These are phyloP conservation scores for Gossypium lobatum DNA, from an alignment of 441 rosid genomes.

Conservation along the genomic window DNA sequence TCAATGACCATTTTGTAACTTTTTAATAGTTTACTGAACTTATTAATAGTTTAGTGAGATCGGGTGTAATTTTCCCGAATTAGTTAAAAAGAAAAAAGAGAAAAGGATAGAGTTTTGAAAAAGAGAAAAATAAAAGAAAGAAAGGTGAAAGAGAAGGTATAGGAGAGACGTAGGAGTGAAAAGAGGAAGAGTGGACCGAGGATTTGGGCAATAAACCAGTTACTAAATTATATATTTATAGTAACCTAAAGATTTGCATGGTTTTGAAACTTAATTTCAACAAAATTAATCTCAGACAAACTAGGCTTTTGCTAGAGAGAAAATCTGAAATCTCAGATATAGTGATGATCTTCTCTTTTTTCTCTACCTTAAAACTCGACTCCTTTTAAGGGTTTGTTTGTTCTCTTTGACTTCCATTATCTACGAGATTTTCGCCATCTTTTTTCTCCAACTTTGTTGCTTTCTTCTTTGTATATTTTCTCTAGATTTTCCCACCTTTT, in stretches of 20 bases:
- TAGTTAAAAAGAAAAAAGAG: too few species aligned
- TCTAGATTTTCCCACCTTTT: slow-evolving; percentile 20
- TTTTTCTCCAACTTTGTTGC: slow-evolving; percentile 7
- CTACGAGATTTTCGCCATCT: slow-evolving; percentile 31
- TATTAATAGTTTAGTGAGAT: too few species aligned
- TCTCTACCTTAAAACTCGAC: slow-evolving; percentile 26
- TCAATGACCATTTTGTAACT: too few species aligned
- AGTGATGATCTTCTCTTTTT: not conserved
- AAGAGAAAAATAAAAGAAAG: not conserved
- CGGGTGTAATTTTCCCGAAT: too few species aligned
- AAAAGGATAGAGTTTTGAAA: not conserved
- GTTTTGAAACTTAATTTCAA: slow-evolving; percentile 23
- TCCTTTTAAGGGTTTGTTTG: slow-evolving; percentile 26
- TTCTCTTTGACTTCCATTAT: slow-evolving; percentile 17
- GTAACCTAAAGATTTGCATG: slow-evolving; percentile 24
- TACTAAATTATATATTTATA: slow-evolving; percentile 12
- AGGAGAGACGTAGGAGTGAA: slow-evolving; percentile 18
- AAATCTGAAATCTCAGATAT: slow-evolving; percentile 27
- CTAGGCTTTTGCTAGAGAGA: slow-evolving; percentile 18
- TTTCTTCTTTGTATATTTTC: slow-evolving; percentile 17
- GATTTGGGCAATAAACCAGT: slow-evolving; percentile 32
- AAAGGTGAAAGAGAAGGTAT: slow-evolving; percentile 18
- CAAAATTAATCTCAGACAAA: slow-evolving; percentile 33
- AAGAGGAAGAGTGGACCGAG: slow-evolving; percentile 36
- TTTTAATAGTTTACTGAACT: too few species aligned